Conservation (phyloP, 208 protist genomes). For the Angomonas ambiguus region DNA sequence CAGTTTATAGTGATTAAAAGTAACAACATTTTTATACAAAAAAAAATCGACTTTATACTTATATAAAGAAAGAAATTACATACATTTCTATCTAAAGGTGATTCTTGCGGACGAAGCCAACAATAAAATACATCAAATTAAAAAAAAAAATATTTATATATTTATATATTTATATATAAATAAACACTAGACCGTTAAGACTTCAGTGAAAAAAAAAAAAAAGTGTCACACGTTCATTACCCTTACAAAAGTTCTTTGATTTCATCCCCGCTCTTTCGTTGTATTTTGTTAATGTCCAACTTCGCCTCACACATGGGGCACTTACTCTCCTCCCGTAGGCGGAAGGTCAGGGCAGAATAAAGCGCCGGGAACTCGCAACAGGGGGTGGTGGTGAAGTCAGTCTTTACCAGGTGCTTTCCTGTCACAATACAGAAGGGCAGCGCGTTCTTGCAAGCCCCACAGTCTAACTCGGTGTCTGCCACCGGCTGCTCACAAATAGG, state of each 20-base stretch:
- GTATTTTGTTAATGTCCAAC: conserved; percentile 77
- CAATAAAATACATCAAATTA: not conserved
- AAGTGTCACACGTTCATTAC: not conserved
- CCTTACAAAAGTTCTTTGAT: conserved; percentile 45
- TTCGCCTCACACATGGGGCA: conserved; percentile 87
- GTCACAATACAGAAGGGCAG: conserved; percentile 96
- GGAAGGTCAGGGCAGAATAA: conserved; percentile 63
- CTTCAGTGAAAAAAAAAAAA: not conserved
- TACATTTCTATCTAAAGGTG: conserved; percentile 3
- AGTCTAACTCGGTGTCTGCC: conserved; percentile 90
- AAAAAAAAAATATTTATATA: not conserved
- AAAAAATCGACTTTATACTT: conserved; percentile 2
- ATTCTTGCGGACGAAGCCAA: too few species aligned
- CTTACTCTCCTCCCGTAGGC: conserved; percentile 47
- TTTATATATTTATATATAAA: conserved; percentile 5
- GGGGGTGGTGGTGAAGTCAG: conserved; percentile 87
- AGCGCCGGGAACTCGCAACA: conserved; percentile 90
- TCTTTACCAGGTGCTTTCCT: conserved; percentile 88
- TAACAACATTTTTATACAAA: not conserved
- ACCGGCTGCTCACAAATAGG: conserved; percentile 91
- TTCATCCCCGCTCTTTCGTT: conserved; percentile 58
- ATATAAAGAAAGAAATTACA: not conserved
- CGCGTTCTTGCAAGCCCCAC: conserved; percentile 91
- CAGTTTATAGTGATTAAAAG: not conserved
- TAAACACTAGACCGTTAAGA: not conserved